phyloP scores from a whole-genome alignment of 208 protist species.

The Kentomonas sorsogonicus region DNA sequence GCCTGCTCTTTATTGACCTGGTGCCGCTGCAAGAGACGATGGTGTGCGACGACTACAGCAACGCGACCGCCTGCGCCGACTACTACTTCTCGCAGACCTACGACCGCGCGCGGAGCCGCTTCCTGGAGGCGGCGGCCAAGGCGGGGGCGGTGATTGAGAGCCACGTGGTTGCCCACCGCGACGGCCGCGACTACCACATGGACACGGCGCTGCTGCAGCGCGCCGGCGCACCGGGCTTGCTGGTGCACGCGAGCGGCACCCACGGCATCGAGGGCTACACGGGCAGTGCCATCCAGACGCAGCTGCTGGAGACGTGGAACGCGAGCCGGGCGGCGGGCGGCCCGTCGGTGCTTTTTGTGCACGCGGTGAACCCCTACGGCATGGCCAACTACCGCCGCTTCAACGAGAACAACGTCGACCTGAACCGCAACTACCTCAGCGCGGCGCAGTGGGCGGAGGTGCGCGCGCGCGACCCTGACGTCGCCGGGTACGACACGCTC shows the following conservation, averaged over 20 bases:
- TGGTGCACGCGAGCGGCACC: constrained; percentile 73
- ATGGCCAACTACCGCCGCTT: constrained; percentile 70
- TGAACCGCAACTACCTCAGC: constrained; percentile 77
- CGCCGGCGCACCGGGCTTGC: constrained; percentile 33
- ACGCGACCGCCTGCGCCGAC: constrained; percentile 53
- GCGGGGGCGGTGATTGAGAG: constrained; percentile 36
- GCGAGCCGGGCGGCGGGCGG: constrained; percentile 29
- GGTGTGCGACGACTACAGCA: constrained; percentile 53
- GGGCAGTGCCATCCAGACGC: constrained; percentile 74
- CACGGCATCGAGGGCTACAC: constrained; percentile 85
- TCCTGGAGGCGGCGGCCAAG: constrained; percentile 51
- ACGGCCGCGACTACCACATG: constrained; percentile 61
- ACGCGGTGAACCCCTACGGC: constrained; percentile 84
- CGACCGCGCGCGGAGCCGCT: constrained; percentile 59
- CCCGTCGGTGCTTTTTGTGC: constrained; percentile 78
- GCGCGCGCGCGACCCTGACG: constrained; percentile 29
- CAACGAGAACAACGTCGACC: constrained; percentile 86
- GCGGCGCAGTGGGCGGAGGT: constrained; percentile 44
- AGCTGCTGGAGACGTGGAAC: constrained; percentile 64
- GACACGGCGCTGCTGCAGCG: constrained; percentile 74
- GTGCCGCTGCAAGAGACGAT: constrained; percentile 71
- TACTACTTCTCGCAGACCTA: constrained; percentile 65
- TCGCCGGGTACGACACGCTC: constrained; percentile 43
- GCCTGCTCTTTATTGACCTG: constrained; percentile 73
- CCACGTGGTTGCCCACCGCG: constrained; percentile 40